Base-by-base conservation (phyloP, 2,329 filamentous ascomycete species). In the Exutisphaerella laricina region DNA sequence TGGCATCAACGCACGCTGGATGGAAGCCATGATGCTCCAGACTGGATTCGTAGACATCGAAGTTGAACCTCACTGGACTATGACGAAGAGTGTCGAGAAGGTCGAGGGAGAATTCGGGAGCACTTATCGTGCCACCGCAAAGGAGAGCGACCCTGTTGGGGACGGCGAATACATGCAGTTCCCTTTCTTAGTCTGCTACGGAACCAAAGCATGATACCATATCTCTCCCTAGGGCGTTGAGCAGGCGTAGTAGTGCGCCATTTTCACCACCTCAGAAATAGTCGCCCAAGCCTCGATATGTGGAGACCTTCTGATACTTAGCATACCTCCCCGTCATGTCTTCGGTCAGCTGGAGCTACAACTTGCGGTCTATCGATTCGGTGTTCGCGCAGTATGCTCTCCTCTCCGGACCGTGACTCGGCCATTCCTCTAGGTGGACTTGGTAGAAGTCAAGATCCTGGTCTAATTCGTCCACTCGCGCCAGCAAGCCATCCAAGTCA, bases 51-150 rank as follows among this genome's bases (percentile, higher is more conserved):
- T 23, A 30, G 41, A 53, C 13, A 52, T 58, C 10, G 41, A 49
- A 16, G 52, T 58, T 3, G 41, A 37, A 35, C 28, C 52, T 4
- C 46, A 47, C 20, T 58, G 55, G 55, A 55, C 45, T 7, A 56
- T 55, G 55, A 32, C 42, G 17, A 57, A 58, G 50, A 54, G 20
- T 7, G 55, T 58, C 13, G 55, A 58, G 45, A 56, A 46, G 36
- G 53, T 43, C 53, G 28, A 64, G 37, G 64, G 55, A 43, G 53
- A 55, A 38, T 58, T 58, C 43, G 52, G 44, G 9, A 29, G 30
- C 5, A 13, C 5, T 3, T 35, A 35, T 23, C 41, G 35, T 10
- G 51, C 43, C 12, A 46, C 29, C 29, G 12, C 38, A 4, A 35
- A 48, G 20, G 28, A 33, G 14, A n/a, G 21, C 8, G 14, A 22